These are phyloP conservation scores for Suillus weaverae DNA, from an alignment of 768 basidiomycete species.

Conservation along the genomic window DNA sequence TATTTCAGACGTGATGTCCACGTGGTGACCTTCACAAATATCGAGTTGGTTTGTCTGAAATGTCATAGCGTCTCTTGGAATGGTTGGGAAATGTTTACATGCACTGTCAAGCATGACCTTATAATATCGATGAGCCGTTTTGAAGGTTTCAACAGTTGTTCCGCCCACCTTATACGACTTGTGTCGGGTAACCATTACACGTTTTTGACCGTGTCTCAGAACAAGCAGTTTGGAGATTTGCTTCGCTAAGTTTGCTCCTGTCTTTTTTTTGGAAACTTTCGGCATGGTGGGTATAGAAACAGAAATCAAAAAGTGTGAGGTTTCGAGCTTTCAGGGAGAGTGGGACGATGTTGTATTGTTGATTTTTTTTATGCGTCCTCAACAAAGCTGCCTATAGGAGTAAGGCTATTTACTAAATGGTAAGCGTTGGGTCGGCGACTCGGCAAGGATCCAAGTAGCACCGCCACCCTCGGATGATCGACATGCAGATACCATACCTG, in stretches of 20 bases:
- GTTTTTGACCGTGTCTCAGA: neutral
- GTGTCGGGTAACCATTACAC: neutral
- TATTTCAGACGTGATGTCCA: neutral
- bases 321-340: neutral
- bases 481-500: too few species aligned
- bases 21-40: neutral
- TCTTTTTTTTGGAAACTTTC: neutral
- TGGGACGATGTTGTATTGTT: too few species aligned
- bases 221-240: neutral
- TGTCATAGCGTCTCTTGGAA: neutral
- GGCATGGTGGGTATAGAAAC: neutral
- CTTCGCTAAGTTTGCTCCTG: neutral
- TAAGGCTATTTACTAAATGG: too few species aligned
- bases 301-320: neutral
- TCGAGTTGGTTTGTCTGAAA: slow-evolving; percentile 5
- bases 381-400: too few species aligned
- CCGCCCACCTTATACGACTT: neutral
- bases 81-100: slow-evolving; percentile 2
- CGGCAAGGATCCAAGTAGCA: too few species aligned
- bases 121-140: neutral
- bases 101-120: neutral
- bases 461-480: too few species aligned
- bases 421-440: too few species aligned
- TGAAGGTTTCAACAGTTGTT: neutral
- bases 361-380: too few species aligned